phyloP scores from a whole-genome alignment of 2,329 filamentous ascomycete species.

The Tolypocladium pustulatum region DNA sequence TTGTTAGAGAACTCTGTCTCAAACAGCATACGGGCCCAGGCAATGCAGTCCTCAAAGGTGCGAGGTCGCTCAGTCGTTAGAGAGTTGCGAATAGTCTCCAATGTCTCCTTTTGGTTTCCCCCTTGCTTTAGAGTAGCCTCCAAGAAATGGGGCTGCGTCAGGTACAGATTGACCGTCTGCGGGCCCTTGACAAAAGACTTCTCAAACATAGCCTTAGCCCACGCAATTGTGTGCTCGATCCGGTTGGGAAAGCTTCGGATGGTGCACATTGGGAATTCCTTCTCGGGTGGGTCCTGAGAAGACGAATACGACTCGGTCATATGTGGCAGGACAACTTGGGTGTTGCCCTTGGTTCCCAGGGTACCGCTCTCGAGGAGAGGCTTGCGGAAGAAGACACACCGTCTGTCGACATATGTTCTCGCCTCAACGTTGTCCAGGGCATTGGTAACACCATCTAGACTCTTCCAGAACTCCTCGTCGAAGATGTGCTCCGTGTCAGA shows the following conservation, averaged over 20 bases:
- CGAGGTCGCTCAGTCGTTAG: constrained; percentile 85
- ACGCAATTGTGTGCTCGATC: constrained; percentile 98
- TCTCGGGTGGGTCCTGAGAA: constrained; percentile 94
- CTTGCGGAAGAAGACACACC: constrained; percentile 98
- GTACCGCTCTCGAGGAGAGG: constrained; percentile 93
- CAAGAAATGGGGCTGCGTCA: constrained; percentile 85
- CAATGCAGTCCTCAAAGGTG: constrained; percentile 91
- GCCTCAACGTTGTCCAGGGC: constrained; percentile 96
- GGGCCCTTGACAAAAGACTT: constrained; percentile 87
- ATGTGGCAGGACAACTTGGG: constrained; percentile 83
- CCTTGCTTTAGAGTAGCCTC: constrained; percentile 81
- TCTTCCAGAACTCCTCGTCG: constrained; percentile 84
- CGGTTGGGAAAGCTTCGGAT: constrained; percentile 94
- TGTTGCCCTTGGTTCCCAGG: constrained; percentile 97
- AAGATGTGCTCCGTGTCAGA: constrained; percentile 89
- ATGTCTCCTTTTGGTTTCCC: constrained; percentile 85
- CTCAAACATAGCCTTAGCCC: constrained; percentile 94
- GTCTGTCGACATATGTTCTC: constrained; percentile 87
- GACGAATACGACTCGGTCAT: constrained; percentile 92
- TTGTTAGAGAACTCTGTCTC: constrained; percentile 96
- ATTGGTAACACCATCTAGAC: constrained; percentile 86
- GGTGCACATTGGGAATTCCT: constrained; percentile 98
- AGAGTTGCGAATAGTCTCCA: constrained; percentile 84
- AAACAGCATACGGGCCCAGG: constrained; percentile 88
- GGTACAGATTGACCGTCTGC: constrained; percentile 87